Evolutionary conservation across 345 rosid genomes (phyloP), one percentile per base, ranked within the genome.

Genomic region (Draba incana): DNA sequence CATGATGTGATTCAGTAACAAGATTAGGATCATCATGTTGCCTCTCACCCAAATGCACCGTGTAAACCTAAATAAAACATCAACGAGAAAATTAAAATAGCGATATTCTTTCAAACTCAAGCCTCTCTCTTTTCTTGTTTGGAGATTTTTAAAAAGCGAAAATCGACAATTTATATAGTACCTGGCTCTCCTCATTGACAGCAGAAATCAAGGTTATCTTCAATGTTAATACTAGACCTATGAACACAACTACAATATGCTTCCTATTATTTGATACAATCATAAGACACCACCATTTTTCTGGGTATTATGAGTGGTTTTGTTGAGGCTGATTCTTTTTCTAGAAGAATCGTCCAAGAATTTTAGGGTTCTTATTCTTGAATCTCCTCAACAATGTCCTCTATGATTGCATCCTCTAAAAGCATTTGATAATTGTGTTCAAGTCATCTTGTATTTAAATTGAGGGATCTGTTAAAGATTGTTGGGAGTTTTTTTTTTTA

Each of bases 41-140:
- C 78, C 64, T 85, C 63, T 49, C 78, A 33, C 92, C 90, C 54
- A 85, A 68, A 72, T 89, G 88, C 58, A 86, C 80, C 5, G 84
- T 85, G 77, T 86, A 85, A 65, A 89, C 83, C 96, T 86, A 59
- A 35, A 43, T 27, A 43, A 8, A 65, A 51, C 30, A 65, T 31
- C 48, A 58, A 14, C 28, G 1, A 47, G 12, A 46, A 69, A 13
- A 6, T 11, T 55, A 8, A 38, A 38, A 37, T 56, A 4, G 10
- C 37, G 4, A 44, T 49, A 41, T 0, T 16, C 6, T 31, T 41
- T 0, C n/a, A 31, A 56, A 16, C 12, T 33, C 12, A 4, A 51
- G 25, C 5, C 13, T 10, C 12, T 41, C 45, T 12, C 8, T 60
- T 33, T 43, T 43, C 6, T 11, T 10, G 31, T 6, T 14, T 10